Base-by-base conservation (phyloP, 768 basidiomycete genomes). In the Russula earlei region DNA sequence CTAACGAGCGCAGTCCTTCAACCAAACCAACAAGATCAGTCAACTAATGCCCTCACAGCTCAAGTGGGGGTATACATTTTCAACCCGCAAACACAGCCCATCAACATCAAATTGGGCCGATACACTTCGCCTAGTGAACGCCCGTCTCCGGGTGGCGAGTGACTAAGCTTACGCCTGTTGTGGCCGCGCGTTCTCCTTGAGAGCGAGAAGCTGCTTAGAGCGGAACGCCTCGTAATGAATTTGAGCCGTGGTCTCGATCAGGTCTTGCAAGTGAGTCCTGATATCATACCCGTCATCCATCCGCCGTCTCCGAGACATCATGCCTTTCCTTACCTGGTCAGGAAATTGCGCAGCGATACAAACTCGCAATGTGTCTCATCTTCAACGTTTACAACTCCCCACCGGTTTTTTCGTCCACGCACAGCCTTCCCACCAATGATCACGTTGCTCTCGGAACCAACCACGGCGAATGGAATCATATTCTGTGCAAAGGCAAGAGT, bases 221-320 rank as follows among this genome's bases (percentile, higher is more conserved):
- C 95, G 84, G 91, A 99, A 99, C 9, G 94, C 92, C 76, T 99
- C 95, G 70, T 98, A 99, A 74, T 99, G 95, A 70, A 95, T 96
- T 71, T 94, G 90, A 11, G 96, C 93, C 10, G 96, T 98, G 54
- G 95, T 96, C 77, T 99, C 95, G 68, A 99, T 99, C 68, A 99
- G 74, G 67, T 98, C 95, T 71, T 99, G 95, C 67, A 99, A 71
- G 74, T 99, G 96, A 29, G 95, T 95, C 72, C 94, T 88, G 58
- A 45, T 42, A 52, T 8, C 17, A 6, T 9, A 31, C n/a, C n/a
- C n/a, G n/a, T 34, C 47, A 29, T 36, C 36, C 25, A 27, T n/a
- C 14, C 14, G 22, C 46, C 52, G n/a, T 58, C 27, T 33, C n/a
- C 33, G 29, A 33, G 19, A 48, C 37, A 52, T 8, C 20, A 31